Evolutionary conservation across 2,329 filamentous ascomycete species (phyloP), one percentile per base, ranked within the genome.

Genomic region (Fusarium xylarioides): DNA sequence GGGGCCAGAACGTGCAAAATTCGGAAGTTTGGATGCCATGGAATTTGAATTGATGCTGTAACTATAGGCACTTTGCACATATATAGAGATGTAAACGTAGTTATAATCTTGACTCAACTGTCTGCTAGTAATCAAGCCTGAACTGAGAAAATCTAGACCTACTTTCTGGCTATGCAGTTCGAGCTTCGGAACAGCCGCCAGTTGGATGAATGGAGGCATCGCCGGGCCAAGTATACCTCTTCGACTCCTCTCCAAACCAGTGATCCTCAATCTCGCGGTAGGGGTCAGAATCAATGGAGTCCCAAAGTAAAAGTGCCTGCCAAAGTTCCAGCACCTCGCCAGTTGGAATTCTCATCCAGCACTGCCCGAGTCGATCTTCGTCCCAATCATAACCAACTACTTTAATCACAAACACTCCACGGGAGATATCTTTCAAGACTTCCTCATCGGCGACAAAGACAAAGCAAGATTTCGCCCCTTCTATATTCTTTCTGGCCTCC

Each of bases 401-500:
- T 15, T 49, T 49, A 4, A 49, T 23, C 4, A 34, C 10, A 49
- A 49, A 49, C 9, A 49, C 28, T 32, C 19, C 19, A n/a, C 14
- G 28, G 0, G 54, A 38, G 9, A 73, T 62, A 8, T 43, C 66
- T 6, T 62, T 64, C 0, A 73, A 28, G 5, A 72, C 42, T 6
- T 44, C 26, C 30, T 73, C 35, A 34, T 72, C 65, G 3, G 55
- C 65, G 4, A 70, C 21, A 15, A 72, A 58, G 2, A 37, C 49
- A 16, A 62, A 65, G 11, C 19, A 23, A 3, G 65, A 60, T 1
- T 10, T 4, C 2, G 38, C 21, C 4, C 52, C 64, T 15, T 30
- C 34, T 53, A 60, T 61, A n/a, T 43, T 58, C 12, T 26, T n/a
- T 8, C 63, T 35, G 9, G 42, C 47, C 11, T 57, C 19, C 1